phyloP scores from a whole-genome alignment of 495 filamentous ascomycete species.

The Penicillium desertorum region DNA sequence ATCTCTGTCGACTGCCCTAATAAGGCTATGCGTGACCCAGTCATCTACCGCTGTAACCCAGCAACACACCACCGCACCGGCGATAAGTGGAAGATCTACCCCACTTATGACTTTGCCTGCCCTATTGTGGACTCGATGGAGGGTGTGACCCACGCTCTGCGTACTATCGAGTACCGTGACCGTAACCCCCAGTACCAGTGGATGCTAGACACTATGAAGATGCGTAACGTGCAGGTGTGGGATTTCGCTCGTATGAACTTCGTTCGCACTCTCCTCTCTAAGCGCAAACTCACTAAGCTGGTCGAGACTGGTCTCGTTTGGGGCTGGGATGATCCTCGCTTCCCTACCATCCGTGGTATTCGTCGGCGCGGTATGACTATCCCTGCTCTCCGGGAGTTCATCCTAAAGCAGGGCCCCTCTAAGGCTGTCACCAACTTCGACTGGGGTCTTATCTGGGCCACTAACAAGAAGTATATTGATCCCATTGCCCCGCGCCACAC shows the following conservation, averaged over 20 bases:
- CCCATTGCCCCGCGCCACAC: slow-evolving; percentile 84
- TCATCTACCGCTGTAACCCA: slow-evolving; percentile 86
- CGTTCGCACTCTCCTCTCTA: slow-evolving; percentile 82
- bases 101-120: slow-evolving; percentile 92
- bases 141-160: slow-evolving; percentile 90
- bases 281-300: slow-evolving; percentile 92
- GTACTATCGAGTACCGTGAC: slow-evolving; percentile 96
- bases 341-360: slow-evolving; percentile 90
- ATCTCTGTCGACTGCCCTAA: slow-evolving; percentile 80
- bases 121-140: slow-evolving; percentile 89
- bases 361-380: slow-evolving; percentile 89
- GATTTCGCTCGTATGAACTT: slow-evolving; percentile 98
- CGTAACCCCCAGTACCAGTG: slow-evolving; percentile 97
- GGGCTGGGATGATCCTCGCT: slow-evolving; percentile 95
- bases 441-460: slow-evolving; percentile 90
- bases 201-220: slow-evolving; percentile 82
- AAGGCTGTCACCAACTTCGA: slow-evolving; percentile 88
- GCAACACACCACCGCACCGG: slow-evolving; percentile 88
- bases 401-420: slow-evolving; percentile 86
- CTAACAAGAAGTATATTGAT: slow-evolving; percentile 94
- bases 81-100: slow-evolving; percentile 88
- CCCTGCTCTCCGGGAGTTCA: slow-evolving; percentile 84
- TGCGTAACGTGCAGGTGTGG: slow-evolving; percentile 92
- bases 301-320: slow-evolving; percentile 83
- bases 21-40: slow-evolving; percentile 85